A percentile compares a stretch with the other conserved stretches of the same genome.
Conservation (phyloP, 305 asterid species). For the Andrographis paniculata region DNA sequence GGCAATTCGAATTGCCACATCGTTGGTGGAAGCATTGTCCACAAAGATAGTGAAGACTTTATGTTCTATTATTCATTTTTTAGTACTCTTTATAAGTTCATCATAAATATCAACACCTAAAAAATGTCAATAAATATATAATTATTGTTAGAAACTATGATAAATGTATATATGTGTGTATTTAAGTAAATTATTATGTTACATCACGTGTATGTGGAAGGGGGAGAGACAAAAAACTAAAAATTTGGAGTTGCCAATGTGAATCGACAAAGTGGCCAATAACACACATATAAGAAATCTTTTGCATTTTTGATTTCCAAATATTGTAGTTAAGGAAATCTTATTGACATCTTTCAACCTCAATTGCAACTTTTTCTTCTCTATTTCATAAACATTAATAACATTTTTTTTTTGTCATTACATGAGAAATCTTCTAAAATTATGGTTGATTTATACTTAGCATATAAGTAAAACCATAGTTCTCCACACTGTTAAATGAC, state of each 20-base stretch:
- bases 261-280: conserved; percentile 12
- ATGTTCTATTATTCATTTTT: conserved; percentile 6
- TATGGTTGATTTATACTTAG: background rate
- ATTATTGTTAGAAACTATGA: too few species aligned
- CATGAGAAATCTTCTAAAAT: conserved; percentile 7
- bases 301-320: conserved; percentile 11
- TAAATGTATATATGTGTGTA: too few species aligned
- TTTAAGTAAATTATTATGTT: too few species aligned
- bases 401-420: conserved; percentile 7
- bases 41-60: background rate
- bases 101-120: too few species aligned
- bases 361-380: background rate
- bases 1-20: conserved; percentile 6
- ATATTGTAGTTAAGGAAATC: conserved; percentile 10
- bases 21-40: conserved; percentile 1
- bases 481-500: conserved; percentile 8
- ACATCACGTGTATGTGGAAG: too few species aligned
- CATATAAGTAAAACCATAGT: too few species aligned
- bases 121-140: too few species aligned
- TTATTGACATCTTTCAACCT: conserved; percentile 1
- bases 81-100: conserved; percentile 11
- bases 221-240: conserved; percentile 10
- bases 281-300: conserved; percentile 9
- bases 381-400: background rate
- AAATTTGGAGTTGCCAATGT: conserved; percentile 5